Percentiles rank a stretch among this genome's conserved stretches.
Conservation (phyloP, 306 rosid genomes). For the Fagus crenata region DNA sequence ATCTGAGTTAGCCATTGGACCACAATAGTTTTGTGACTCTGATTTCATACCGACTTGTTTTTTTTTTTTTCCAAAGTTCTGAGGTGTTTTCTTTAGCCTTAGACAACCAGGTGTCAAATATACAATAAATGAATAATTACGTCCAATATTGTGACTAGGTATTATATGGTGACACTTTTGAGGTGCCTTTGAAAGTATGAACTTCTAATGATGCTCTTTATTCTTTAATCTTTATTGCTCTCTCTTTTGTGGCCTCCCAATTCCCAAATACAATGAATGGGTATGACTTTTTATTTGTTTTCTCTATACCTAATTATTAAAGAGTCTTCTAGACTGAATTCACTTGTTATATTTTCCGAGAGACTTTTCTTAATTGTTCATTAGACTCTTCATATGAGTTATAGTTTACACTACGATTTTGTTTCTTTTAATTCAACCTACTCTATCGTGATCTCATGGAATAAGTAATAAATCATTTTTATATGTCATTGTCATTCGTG, state of each 20-base stretch:
- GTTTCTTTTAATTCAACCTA: constrained; percentile 7
- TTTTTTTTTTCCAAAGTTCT: too few species aligned
- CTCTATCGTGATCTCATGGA: background rate
- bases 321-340: constrained; percentile 34
- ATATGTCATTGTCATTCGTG: constrained; percentile 22
- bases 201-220: background rate
- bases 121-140: background rate
- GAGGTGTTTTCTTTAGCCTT: too few species aligned
- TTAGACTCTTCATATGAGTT: constrained; percentile 26
- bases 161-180: background rate
- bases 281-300: background rate
- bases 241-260: background rate
- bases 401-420: background rate
- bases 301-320: constrained; percentile 14
- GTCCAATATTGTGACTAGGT: background rate
- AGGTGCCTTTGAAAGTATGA: background rate
- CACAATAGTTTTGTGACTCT: too few species aligned
- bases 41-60: too few species aligned
- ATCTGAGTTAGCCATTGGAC: too few species aligned
- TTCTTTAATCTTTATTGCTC: constrained; percentile 4
- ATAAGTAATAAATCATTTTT: constrained; percentile 3
- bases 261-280: constrained; percentile 16
- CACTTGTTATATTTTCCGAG: background rate
- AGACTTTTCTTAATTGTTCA: background rate
- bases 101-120: background rate